Base-by-base conservation (phyloP, 441 rosid genomes). In the Theobroma grandiflorum region DNA sequence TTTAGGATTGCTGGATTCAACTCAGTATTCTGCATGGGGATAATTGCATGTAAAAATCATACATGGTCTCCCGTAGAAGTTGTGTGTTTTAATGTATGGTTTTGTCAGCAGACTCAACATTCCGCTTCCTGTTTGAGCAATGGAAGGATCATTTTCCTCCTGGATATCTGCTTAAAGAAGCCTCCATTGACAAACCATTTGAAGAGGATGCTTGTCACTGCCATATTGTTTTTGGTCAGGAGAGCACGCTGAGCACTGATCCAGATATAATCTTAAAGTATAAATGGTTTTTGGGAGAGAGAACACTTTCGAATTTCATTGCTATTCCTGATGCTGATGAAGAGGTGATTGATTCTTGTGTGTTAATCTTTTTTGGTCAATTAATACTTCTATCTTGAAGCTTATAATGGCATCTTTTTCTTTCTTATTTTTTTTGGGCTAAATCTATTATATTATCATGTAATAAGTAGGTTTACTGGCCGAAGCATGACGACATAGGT, bases 151-250 rank as follows among this genome's bases (percentile, higher is more conserved):
- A 80, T 57, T 85, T 91, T 74, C 99, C 99, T 52, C 84, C 86
- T 22, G 97, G 91, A 55, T 94, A 89, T 90, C 79, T 91, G 59
- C 87, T 95, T 69, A 93, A 95, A 88, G 97, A 92, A 84, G 97
- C 93, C 43, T 90, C 86, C 79, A 84, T 94, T 83, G 98, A 97
- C 86, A 84, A 91, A 77, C 99, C 99, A 80, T 93, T 90, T 63
- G 99, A 97, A 89, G 97, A 92, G 85, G 94, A 95, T 84, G 89
- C 91, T 82, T 97, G 99, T 82, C 84, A 74, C 77, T 92, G 98
- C 87, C 98, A 90, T 84, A 88, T 97, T 81, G 78, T 58, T 79
- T 89, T 97, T 85, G 92, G 85, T 76, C 93, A 88, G 72, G 99
- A 93, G 65, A 87, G 81, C 86, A 86, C 89, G 74, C 69, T 80